Base-by-base conservation (phyloP, 805 yeast species). In the Priceomyces haplophilus region DNA sequence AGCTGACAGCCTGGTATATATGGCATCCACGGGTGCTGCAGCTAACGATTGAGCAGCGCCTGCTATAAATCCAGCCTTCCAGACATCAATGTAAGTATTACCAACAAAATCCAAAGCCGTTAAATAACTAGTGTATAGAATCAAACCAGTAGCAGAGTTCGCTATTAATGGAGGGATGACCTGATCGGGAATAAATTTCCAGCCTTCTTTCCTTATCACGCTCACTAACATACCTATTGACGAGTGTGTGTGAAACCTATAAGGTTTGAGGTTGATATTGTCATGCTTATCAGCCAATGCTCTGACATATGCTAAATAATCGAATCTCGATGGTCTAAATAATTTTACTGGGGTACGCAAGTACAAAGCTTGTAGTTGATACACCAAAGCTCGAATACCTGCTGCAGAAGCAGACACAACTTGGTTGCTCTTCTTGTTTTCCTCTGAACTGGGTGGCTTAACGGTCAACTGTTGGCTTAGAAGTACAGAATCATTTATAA, bases 21-120 rank as follows among this genome's bases (percentile, higher is more conserved):
- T 80, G 6, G 97, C 96, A 63, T 91, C 97, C 3, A 91, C 73
- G 0, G 98, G 98, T 1, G 97, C 91, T 1, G 96, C 96, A 0
- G 88, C 90, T 13, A 88, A 65, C n/a, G 95, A 85, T 53, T 93
- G 96, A 18, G 82, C 80, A 0, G 83, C 80, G 1, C 97, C 97
- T 0, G 97, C 97, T 0, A 87, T 49, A 43, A 83, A 80, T 0
- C 98, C 98, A 0, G 97, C 88, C 37, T 80, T 62, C 62, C 87
- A 79, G 0, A 88, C 80, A 51, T 86, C 88, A 43, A 68, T 32
- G 41, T 59, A 62, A 17, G 42, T 50, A 34, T 34, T 42, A 34
- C 59, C 59, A 27, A 59, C 54, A 15, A 39, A 44, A 44, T 69
- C 73, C 32, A 84, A 59, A 1, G 78, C 62, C 0, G 80, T 71